These are phyloP conservation scores for Neurospora sublineolata DNA, from an alignment of 495 filamentous ascomycete species.

Conservation along the genomic window DNA sequence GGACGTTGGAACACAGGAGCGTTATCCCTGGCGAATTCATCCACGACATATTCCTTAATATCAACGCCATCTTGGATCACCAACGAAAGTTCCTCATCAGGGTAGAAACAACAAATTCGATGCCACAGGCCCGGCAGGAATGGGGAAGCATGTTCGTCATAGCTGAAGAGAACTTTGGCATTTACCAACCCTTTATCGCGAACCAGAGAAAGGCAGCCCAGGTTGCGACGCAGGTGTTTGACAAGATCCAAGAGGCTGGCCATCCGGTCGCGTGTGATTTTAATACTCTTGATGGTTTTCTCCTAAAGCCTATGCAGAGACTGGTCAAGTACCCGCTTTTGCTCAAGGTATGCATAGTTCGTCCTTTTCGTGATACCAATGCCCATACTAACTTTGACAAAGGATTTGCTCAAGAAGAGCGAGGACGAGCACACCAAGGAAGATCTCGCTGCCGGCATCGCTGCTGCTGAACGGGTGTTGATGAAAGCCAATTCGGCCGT, in stretches of 20 bases:
- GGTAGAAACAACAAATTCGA: slow-evolving; percentile 86
- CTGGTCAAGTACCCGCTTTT: slow-evolving; percentile 89
- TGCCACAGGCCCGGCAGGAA: slow-evolving; percentile 65
- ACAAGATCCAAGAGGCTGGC: slow-evolving; percentile 43
- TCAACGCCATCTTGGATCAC: slow-evolving; percentile 89
- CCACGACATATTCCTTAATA: slow-evolving; percentile 91
- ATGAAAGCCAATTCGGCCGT: slow-evolving; percentile 81
- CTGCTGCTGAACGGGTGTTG: slow-evolving; percentile 64
- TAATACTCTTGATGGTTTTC: slow-evolving; percentile 69
- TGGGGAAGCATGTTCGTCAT: slow-evolving; percentile 81
- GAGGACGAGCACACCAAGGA: slow-evolving; percentile 55
- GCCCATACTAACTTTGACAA: slow-evolving; percentile 5
- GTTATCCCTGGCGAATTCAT: slow-evolving; percentile 80
- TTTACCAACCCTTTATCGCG: slow-evolving; percentile 93
- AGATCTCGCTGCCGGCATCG: slow-evolving; percentile 61
- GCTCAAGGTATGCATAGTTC: slow-evolving; percentile 51
- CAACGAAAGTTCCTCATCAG: slow-evolving; percentile 89
- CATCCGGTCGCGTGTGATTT: slow-evolving; percentile 48
- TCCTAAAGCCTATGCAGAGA: slow-evolving; percentile 93
- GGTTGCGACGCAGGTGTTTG: slow-evolving; percentile 48
- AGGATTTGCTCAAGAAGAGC: slow-evolving; percentile 80
- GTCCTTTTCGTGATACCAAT: neutral
- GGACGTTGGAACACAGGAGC: slow-evolving; percentile 73
- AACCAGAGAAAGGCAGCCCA: slow-evolving; percentile 69
- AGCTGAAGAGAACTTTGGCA: slow-evolving; percentile 66